Conservation (phyloP, 306 rosid species). For the Potentilla sterilis region DNA sequence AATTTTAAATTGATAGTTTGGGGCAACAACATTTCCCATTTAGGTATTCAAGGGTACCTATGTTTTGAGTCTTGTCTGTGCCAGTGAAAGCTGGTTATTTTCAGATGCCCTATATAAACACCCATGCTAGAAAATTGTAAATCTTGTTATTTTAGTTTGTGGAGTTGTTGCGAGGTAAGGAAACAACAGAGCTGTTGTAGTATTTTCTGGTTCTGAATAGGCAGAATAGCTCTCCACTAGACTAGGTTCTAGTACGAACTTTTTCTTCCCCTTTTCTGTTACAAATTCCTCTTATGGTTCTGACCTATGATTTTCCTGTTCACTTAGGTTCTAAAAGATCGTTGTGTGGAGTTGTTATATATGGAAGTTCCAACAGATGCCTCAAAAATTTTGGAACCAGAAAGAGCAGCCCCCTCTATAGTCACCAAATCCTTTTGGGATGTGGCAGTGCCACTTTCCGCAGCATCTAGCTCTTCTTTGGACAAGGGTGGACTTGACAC, state of each 20-base stretch:
- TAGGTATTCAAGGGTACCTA: not conserved
- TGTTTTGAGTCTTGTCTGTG: not conserved
- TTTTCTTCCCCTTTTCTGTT: not conserved
- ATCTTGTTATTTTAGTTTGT: not conserved
- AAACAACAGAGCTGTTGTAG: not conserved
- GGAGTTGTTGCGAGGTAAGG: not conserved
- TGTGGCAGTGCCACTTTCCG: slow-evolving; percentile 39
- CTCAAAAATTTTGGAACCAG: slow-evolving; percentile 65
- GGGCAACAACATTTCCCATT: not conserved
- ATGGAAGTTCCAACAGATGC: slow-evolving; percentile 50
- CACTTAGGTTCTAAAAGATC: slow-evolving; percentile 47
- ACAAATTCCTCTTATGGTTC: not conserved
- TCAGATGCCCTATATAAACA: not conserved
- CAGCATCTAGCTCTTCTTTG: slow-evolving; percentile 29
- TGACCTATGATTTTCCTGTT: slow-evolving; percentile 17
- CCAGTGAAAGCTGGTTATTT: not conserved
- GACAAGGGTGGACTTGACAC: slow-evolving; percentile 32
- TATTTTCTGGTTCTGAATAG: not conserved
- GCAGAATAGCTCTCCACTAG: not conserved
- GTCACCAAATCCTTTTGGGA: slow-evolving; percentile 69
- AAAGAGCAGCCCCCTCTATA: slow-evolving; percentile 44
- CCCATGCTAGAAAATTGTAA: not conserved
- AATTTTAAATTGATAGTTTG: not conserved
- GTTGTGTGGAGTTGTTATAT: slow-evolving; percentile 46
- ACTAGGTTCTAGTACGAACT: not conserved